phyloP scores from a whole-genome alignment of 371 early-diverging fungal species.

The Mucor plumbeus region DNA sequence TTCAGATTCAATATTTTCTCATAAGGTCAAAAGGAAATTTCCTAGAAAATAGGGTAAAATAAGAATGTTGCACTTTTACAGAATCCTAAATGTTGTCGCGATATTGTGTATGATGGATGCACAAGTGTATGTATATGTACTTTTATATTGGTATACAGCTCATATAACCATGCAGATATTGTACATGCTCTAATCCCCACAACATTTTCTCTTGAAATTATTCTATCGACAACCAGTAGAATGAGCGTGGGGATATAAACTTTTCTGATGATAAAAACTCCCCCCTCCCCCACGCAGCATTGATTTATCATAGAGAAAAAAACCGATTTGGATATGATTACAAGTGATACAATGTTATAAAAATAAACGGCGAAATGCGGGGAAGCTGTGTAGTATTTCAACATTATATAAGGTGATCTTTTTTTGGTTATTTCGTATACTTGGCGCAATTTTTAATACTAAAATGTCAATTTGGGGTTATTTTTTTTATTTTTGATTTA shows the following conservation, averaged over 20 bases:
- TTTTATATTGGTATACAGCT: no score
- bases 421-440: not conserved
- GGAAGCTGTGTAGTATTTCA: not conserved
- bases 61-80: no score
- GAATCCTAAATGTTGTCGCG: no score
- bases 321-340: constrained; percentile 2
- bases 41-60: no score
- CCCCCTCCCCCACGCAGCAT: not conserved
- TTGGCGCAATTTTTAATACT: no score
- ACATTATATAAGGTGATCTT: not conserved
- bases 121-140: no score
- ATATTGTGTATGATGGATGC: no score
- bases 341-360: not conserved
- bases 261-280: not conserved
- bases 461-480: not conserved
- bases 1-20: constrained; percentile 6
- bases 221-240: not conserved
- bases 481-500: not conserved
- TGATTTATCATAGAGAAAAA: not conserved
- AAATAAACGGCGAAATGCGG: not conserved
- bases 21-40: not conserved
- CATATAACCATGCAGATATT: no score
- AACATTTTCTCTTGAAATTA: no score
- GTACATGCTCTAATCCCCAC: no score
- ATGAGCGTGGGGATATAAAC: constrained; percentile 6